A percentile compares a stretch with the other conserved stretches of the same genome.
These are phyloP conservation scores for Tulasnella sp. DNA, from an alignment of 768 basidiomycete genomes.

Conservation along the genomic window DNA sequence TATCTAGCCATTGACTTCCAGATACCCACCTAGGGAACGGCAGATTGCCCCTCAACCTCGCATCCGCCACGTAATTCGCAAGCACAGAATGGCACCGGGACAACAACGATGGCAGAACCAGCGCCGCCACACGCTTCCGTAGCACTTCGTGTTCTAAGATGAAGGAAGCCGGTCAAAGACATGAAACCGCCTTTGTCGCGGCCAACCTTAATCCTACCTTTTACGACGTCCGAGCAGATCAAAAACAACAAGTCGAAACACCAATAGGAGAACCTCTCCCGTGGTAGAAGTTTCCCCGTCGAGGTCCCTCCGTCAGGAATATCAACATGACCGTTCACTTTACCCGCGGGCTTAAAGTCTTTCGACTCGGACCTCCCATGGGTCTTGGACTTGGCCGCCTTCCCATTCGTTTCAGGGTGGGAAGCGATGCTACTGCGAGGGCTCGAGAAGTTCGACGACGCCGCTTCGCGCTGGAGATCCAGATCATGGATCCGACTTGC, in stretches of 20 bases:
- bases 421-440: neutral
- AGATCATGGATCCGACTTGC: conserved; percentile 58
- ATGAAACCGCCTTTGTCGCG: neutral
- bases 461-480: conserved; percentile 19
- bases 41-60: conserved; percentile 70
- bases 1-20: conserved; percentile 11
- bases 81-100: conserved; percentile 66
- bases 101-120: conserved; percentile 64
- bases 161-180: neutral
- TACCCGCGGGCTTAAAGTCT: neutral
- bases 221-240: conserved; percentile 59
- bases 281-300: conserved; percentile 46
- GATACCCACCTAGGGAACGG: conserved; percentile 70
- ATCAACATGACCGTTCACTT: neutral
- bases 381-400: conserved; percentile 1
- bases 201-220: conserved; percentile 38
- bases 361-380: neutral
- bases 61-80: conserved; percentile 73
- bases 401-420: neutral
- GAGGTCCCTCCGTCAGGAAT: conserved; percentile 49
- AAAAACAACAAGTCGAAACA: conserved; percentile 81
- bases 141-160: conserved; percentile 50
- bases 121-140: conserved; percentile 60
- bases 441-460: neutral
- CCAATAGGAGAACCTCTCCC: conserved; percentile 89